These are phyloP conservation scores for Eucalyptus grandis DNA, from an alignment of 345 rosid species.

Conservation along the genomic window DNA sequence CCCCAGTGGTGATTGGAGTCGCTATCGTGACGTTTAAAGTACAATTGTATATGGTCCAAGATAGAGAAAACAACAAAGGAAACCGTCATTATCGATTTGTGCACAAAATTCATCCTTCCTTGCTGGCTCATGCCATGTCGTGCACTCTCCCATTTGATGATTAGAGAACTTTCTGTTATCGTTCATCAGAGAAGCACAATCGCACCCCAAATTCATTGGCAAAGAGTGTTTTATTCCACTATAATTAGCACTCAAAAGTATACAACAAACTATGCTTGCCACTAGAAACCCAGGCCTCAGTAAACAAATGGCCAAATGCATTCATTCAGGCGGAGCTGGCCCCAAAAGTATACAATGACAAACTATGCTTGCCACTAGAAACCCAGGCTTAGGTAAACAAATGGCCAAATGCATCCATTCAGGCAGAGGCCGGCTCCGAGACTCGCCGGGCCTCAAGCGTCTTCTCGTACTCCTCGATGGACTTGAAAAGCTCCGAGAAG, in stretches of 20 bases:
- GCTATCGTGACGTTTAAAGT: background rate
- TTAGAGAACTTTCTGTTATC: background rate
- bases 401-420: background rate
- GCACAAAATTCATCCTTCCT: background rate
- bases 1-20: background rate
- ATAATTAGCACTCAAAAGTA: background rate
- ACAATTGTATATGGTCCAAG: background rate
- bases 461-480: slow-evolving; percentile 91
- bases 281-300: too few species aligned
- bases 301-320: too few species aligned
- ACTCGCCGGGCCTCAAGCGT: slow-evolving; percentile 52
- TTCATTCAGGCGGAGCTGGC: too few species aligned
- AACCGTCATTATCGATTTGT: background rate
- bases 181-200: background rate
- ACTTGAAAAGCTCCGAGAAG: slow-evolving; percentile 88
- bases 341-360: too few species aligned
- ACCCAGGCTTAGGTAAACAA: too few species aligned
- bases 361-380: too few species aligned
- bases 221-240: background rate
- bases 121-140: background rate
- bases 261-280: too few species aligned
- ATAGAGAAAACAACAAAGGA: background rate
- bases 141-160: background rate
- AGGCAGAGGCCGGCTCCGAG: slow-evolving; percentile 6
- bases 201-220: background rate